Percentiles rank a stretch among this genome's conserved stretches.
Conservation (phyloP, 148 eudicot genomes). For the Vaccinium vitisidaea region DNA sequence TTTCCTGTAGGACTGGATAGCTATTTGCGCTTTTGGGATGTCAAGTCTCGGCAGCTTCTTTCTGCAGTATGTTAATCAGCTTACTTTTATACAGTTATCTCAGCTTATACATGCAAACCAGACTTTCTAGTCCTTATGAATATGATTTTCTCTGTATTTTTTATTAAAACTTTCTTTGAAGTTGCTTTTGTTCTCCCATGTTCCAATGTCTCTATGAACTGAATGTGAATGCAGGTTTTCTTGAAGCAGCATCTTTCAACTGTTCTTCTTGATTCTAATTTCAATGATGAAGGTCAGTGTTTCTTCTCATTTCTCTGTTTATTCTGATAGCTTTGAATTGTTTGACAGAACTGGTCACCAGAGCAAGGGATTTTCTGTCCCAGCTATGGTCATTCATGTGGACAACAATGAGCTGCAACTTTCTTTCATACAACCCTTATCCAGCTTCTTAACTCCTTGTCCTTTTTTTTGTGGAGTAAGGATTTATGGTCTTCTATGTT, state of each 20-base stretch:
- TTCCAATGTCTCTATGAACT: background rate
- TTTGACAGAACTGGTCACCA: background rate
- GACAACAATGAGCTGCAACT: background rate
- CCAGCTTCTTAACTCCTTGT: too few species aligned
- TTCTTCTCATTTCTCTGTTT: background rate
- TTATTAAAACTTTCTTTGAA: background rate
- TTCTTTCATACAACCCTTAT: background rate
- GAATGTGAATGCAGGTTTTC: conserved; percentile 56
- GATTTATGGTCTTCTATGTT: background rate
- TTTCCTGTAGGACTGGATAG: conserved; percentile 71
- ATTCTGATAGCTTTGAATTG: background rate
- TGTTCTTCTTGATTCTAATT: conserved; percentile 76
- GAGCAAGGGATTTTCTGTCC: background rate
- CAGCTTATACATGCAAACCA: background rate
- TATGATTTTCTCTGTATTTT: background rate
- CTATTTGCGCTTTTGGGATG: conserved; percentile 93
- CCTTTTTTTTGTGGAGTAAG: background rate
- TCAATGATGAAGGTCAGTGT: conserved; percentile 60
- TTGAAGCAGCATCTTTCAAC: conserved; percentile 80
- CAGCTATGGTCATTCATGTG: background rate
- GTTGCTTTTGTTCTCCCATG: background rate
- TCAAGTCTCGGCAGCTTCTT: conserved; percentile 77
- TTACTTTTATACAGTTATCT: background rate
- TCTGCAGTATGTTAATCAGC: conserved; percentile 69
- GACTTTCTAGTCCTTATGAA: background rate